These are phyloP conservation scores for Sphagnum tenellum DNA, from an alignment of 225 moss, liverwort and hornwort genomes.

Conservation along the genomic window DNA sequence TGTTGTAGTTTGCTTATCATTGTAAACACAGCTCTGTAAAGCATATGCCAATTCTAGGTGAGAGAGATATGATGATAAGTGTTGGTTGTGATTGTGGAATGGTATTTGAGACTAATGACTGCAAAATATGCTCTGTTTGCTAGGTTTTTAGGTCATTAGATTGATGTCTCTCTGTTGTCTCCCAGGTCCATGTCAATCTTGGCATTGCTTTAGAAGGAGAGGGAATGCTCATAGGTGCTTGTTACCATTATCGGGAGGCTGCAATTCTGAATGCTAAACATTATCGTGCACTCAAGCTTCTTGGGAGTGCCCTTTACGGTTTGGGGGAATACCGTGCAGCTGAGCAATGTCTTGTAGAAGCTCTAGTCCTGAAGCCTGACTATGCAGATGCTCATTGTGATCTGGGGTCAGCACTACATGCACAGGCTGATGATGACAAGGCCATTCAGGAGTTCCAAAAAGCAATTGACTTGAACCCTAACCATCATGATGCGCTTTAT, in stretches of 20 bases:
- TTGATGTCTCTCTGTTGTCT: too few relatives aligned
- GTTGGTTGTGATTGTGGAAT: too few relatives aligned
- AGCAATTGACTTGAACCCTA: conserved; percentile 76
- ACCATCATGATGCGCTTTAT: conserved; percentile 90
- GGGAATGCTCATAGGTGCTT: conserved; percentile 45
- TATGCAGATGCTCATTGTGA: conserved; percentile 98
- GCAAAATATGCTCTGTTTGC: too few relatives aligned
- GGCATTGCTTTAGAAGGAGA: conserved; percentile 50
- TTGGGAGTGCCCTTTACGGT: conserved; percentile 87
- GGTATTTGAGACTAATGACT: too few relatives aligned
- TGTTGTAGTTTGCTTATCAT: too few relatives aligned
- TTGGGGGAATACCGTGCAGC: conserved; percentile 86
- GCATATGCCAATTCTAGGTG: too few relatives aligned
- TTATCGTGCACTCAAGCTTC: conserved; percentile 75
- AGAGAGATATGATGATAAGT: too few relatives aligned
- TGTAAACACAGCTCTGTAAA: too few relatives aligned
- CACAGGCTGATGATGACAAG: conserved; percentile 61
- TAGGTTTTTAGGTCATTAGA: too few relatives aligned
- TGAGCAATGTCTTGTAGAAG: conserved; percentile 71
- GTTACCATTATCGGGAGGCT: conserved; percentile 46
- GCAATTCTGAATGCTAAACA: conserved; percentile 54
- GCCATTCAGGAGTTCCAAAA: conserved; percentile 70
- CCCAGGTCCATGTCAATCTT: conserved; percentile 45
- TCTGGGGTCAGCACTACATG: conserved; percentile 86
- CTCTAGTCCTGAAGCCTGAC: conserved; percentile 63